phyloP scores from a whole-genome alignment of 2,329 filamentous ascomycete species.

The Exophiala dermatitidis region DNA sequence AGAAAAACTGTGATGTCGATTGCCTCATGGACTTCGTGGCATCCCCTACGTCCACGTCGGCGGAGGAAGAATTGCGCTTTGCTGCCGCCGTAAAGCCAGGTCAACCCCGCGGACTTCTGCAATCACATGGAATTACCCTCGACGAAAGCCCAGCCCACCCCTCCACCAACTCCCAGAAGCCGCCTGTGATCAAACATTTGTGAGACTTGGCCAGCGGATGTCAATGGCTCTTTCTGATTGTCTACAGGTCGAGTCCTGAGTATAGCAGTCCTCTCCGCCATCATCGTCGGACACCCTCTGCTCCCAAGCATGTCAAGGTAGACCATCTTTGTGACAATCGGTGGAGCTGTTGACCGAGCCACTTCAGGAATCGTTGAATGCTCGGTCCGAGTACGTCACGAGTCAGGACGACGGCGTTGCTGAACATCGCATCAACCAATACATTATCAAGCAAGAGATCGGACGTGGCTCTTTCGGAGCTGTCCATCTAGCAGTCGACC shows the following conservation, averaged over 20 bases:
- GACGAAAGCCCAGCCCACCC: conserved; percentile 32
- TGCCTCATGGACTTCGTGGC: conserved; percentile 26
- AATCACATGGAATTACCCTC: conserved; percentile 41
- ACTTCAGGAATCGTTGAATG: conserved; percentile 78
- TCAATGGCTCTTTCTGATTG: conserved; percentile 6
- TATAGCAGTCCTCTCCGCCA: conserved; percentile 60
- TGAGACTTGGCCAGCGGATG: conserved; percentile 29
- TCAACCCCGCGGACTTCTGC: conserved; percentile 34
- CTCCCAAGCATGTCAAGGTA: conserved; percentile 57
- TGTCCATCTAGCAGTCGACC: conserved; percentile 82
- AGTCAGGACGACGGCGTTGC: conserved; percentile 74
- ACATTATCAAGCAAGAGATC: conserved; percentile 88
- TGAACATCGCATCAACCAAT: conserved; percentile 89
- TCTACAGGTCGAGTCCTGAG: conserved; percentile 48
- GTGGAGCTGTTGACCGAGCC: conserved; percentile 5
- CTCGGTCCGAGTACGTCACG: conserved; percentile 75
- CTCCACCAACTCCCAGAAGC: conserved; percentile 13
- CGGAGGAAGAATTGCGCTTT: conserved; percentile 15
- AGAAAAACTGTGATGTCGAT: conserved; percentile 31
- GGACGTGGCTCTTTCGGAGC: conserved; percentile 93
- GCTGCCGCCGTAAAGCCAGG: conserved; percentile 25
- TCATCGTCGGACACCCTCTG: conserved; percentile 55
- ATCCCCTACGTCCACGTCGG: conserved; percentile 25
- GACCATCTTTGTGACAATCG: conserved; percentile 4
- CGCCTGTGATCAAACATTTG: conserved; percentile 42